These are phyloP conservation scores for Oldenlandia corymbosa DNA, from an alignment of 257 asterid species.

Conservation along the genomic window DNA sequence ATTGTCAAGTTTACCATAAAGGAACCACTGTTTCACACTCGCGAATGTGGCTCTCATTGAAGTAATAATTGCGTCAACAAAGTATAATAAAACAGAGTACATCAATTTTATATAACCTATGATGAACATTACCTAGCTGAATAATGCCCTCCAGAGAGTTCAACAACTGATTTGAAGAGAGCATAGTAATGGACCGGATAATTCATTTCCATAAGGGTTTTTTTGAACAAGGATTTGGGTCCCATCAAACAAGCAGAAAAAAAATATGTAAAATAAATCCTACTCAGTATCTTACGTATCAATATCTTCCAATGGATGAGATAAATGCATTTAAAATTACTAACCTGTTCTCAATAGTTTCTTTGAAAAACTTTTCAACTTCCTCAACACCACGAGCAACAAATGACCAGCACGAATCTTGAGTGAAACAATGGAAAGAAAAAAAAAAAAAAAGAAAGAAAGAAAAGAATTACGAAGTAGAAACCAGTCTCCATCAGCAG, in stretches of 20 bases:
- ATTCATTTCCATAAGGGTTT: no score
- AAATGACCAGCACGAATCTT: constrained; percentile 80
- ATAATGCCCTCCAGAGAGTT: background rate
- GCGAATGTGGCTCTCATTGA: background rate
- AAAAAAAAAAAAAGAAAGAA: constrained; percentile 9
- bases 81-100: no score
- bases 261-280: background rate
- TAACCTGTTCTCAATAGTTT: constrained; percentile 81
- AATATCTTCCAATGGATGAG: background rate
- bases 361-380: constrained; percentile 74
- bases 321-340: constrained; percentile 4
- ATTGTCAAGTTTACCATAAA: background rate
- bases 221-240: no score
- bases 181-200: no score
- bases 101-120: no score
- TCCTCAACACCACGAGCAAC: constrained; percentile 63
- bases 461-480: constrained; percentile 11
- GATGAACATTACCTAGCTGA: no score
- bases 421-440: constrained; percentile 30
- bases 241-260: background rate
- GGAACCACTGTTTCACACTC: background rate
- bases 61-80: no score
- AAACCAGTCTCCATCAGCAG: background rate
- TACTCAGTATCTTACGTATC: background rate
- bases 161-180: background rate